phyloP scores from a whole-genome alignment of 495 filamentous ascomycete genomes.

The Penicillium canescens region DNA sequence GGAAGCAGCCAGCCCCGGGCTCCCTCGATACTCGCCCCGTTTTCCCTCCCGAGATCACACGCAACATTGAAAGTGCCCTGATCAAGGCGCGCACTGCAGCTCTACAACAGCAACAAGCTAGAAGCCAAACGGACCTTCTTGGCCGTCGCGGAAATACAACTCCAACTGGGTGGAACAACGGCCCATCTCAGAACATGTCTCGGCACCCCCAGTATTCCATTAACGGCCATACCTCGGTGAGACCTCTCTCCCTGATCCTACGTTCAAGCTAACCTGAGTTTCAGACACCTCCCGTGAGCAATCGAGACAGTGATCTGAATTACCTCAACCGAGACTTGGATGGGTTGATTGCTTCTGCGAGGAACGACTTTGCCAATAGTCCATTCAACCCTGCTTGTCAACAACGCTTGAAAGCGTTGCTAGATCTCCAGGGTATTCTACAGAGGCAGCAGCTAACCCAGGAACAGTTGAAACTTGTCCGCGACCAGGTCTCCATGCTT shows the following conservation, averaged over 20 bases:
- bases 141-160: constrained; percentile 56
- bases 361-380: constrained; percentile 69
- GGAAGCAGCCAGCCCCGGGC: constrained; percentile 94
- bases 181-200: constrained; percentile 59
- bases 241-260: constrained; percentile 2
- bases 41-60: constrained; percentile 79
- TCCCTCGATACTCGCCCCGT: constrained; percentile 86
- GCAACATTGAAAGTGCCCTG: constrained; percentile 89
- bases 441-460: constrained; percentile 74
- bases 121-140: constrained; percentile 63
- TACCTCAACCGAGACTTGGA: constrained; percentile 70
- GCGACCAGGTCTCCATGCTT: constrained; percentile 75
- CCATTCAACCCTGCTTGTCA: constrained; percentile 72
- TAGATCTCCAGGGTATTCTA: constrained; percentile 82
- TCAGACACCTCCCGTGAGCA: constrained; percentile 45
- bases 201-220: constrained; percentile 34
- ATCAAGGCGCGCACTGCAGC: constrained; percentile 82
- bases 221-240: constrained; percentile 44
- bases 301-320: constrained; percentile 53
- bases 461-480: constrained; percentile 76
- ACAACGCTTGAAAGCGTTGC: constrained; percentile 77
- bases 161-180: constrained; percentile 60
- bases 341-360: constrained; percentile 66
- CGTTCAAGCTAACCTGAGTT: neutral
- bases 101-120: constrained; percentile 67